These are phyloP conservation scores for Peronospora belbahrii DNA, from an alignment of 352 stramenopile genomes.

Conservation along the genomic window DNA sequence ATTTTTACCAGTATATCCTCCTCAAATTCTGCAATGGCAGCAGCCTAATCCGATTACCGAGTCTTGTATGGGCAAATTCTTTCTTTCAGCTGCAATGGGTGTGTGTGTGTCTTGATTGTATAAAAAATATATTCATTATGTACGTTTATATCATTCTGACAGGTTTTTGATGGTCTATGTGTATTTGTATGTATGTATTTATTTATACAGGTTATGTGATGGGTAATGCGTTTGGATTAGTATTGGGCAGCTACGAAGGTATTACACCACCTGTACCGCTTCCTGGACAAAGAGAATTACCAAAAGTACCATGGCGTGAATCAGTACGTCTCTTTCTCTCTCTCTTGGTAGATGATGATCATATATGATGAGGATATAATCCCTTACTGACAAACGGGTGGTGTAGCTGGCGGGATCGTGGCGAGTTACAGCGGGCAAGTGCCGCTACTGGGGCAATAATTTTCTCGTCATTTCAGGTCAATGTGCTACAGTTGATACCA, in stretches of 20 bases:
- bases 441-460: slow-evolving; percentile 81
- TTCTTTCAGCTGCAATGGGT: slow-evolving; percentile 74
- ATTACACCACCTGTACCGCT: slow-evolving; percentile 76
- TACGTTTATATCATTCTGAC: too few relatives aligned
- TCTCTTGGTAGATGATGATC: too few relatives aligned
- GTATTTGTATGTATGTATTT: neutral
- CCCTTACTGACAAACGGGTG: too few relatives aligned
- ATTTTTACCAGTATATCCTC: slow-evolving; percentile 67
- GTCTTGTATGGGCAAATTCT: slow-evolving; percentile 76
- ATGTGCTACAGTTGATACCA: neutral
- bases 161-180: neutral
- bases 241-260: slow-evolving; percentile 80
- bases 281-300: slow-evolving; percentile 68
- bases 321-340: too few relatives aligned
- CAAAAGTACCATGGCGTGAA: slow-evolving; percentile 73
- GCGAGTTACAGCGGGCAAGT: slow-evolving; percentile 66
- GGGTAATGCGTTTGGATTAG: slow-evolving; percentile 69
- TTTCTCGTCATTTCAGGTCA: slow-evolving; percentile 80
- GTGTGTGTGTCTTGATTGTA: slow-evolving; percentile 8
- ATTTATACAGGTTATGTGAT: slow-evolving; percentile 61
- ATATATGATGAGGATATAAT: too few relatives aligned
- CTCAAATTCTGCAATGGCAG: slow-evolving; percentile 48
- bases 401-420: slow-evolving; percentile 58
- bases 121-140: too few relatives aligned
- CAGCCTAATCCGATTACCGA: slow-evolving; percentile 71